Evolutionary conservation across 2,329 filamentous ascomycete genomes (phyloP), one percentile per base, ranked within the genome.

Genomic region (Pseudogymnoascus sp.): DNA sequence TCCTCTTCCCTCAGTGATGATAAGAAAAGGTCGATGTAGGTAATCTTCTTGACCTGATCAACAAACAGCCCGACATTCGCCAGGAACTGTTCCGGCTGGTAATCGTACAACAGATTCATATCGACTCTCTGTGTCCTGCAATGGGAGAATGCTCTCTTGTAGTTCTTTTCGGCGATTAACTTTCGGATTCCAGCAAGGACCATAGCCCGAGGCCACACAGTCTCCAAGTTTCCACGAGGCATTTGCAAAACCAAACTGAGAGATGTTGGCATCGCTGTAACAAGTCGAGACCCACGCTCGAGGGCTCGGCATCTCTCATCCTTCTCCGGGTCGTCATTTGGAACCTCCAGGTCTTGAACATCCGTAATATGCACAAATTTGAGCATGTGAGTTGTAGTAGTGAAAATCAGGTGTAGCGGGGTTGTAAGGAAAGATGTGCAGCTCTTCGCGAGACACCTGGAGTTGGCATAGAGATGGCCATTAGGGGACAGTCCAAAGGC

Each of bases 21-120:
- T 14, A 99, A 79, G 69, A 99, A 96, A 18, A 97, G 80, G 72
- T 99, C 94, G 65, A 97, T 88, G 67, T 91, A 89, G 38, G 92
- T 84, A 11, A 89, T 80, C 66, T 90, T 92, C 69, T 88, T 86
- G 42, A 99, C 80, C 73, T 99, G 92, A 16, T 91, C 86, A 33
- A 97, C 79, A 70, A 99, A 96, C 0, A 90, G 75, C 0, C 81
- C 80, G 10, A 96, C 83, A 67, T 87, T 90, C 3, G 82, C 78
- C 73, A 97, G 81, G 72, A 99, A 97, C 68, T 95, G 90, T 38
- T 86, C 81, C 0, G 93, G 91, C n/a, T 86, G 86, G 75, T 97
- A 91, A 71, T 99, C 94, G 71, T 96, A 93, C 2, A 99, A 79
- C 65, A 99, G 93, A 71, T 99, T 99, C 89, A 97, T 92, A 71